Percentiles rank a stretch among this genome's conserved stretches.
Conservation (phyloP, 495 filamentous ascomycete species). For the Oidiodendron maius region DNA sequence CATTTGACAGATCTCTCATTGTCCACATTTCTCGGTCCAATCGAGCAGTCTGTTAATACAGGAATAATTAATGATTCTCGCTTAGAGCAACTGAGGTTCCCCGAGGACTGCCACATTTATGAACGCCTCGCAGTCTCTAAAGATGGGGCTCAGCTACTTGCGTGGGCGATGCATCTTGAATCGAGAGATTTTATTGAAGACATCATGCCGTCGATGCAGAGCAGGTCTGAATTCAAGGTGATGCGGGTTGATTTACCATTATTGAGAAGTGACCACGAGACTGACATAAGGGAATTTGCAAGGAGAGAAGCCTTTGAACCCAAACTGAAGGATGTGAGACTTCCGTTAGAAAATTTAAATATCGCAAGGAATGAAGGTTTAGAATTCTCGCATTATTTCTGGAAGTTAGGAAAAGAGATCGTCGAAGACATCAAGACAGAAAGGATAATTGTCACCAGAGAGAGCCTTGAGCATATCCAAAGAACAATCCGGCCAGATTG, state of each 20-base stretch:
- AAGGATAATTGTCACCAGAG: constrained; percentile 37
- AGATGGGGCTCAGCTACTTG: constrained; percentile 13
- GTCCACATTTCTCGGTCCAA: background rate
- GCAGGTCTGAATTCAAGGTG: constrained; percentile 1
- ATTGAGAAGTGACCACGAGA: constrained; percentile 42
- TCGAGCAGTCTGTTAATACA: constrained; percentile 4
- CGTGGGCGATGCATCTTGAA: constrained; percentile 11
- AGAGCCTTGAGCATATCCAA: constrained; percentile 33
- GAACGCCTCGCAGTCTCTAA: constrained; percentile 26
- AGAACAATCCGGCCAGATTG: constrained; percentile 31
- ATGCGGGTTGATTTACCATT: constrained; percentile 40
- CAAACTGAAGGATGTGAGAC: constrained; percentile 28
- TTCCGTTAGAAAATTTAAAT: constrained; percentile 42
- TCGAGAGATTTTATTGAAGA: constrained; percentile 17
- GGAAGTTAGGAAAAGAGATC: constrained; percentile 20
- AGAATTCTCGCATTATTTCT: constrained; percentile 33
- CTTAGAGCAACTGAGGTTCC: constrained; percentile 24
- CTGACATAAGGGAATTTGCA: constrained; percentile 33
- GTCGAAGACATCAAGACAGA: constrained; percentile 27
- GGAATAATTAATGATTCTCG: constrained; percentile 14
- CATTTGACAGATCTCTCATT: constrained; percentile 18
- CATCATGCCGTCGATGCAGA: constrained; percentile 19
- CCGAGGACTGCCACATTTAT: constrained; percentile 5
- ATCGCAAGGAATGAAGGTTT: constrained; percentile 44
- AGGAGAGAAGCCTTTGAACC: constrained; percentile 27